Evolutionary conservation across 176 grass and related monocot species (phyloP).

Genomic region (Rhynchospora breviuscula): DNA sequence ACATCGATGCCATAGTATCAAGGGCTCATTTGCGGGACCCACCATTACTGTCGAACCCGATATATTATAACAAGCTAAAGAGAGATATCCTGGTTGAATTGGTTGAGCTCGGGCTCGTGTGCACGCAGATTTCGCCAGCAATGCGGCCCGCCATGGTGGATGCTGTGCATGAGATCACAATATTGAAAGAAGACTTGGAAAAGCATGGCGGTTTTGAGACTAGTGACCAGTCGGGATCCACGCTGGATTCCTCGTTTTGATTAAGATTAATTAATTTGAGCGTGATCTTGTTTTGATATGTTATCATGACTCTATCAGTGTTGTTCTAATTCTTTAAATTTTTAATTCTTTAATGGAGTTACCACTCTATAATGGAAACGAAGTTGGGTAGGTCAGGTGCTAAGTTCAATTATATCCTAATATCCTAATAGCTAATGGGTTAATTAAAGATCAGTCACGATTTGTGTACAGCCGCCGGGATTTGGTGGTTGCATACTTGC

Average conservation of each 20-base stretch:
- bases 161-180: slow-evolving; percentile 50
- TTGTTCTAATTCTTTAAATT: slow-evolving; percentile 26
- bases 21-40: slow-evolving; percentile 33
- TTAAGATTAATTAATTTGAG: slow-evolving; percentile 20
- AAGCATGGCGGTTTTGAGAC: slow-evolving; percentile 18
- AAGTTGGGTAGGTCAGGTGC: slow-evolving; percentile 28
- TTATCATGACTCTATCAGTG: slow-evolving; percentile 11
- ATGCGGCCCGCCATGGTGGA: slow-evolving; percentile 70
- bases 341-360: slow-evolving; percentile 39
- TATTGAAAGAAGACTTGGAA: slow-evolving; percentile 57
- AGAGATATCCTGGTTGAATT: slow-evolving; percentile 42
- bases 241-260: slow-evolving; percentile 31
- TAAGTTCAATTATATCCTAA: not conserved
- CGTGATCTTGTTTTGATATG: slow-evolving; percentile 31
- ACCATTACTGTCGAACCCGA: slow-evolving; percentile 10
- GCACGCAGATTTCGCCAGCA: slow-evolving; percentile 65
- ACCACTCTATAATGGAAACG: slow-evolving; percentile 22
- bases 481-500: slow-evolving; percentile 10
- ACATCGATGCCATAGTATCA: slow-evolving; percentile 40
- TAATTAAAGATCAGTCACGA: slow-evolving; percentile 20
- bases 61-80: slow-evolving; percentile 21
- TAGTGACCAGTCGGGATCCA: slow-evolving; percentile 7
- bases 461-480: slow-evolving; percentile 23
- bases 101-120: slow-evolving; percentile 75
- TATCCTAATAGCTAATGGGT: slow-evolving; percentile 17